These are phyloP conservation scores for Dipteronia dyeriana DNA, from an alignment of 345 rosid genomes.

Conservation along the genomic window DNA sequence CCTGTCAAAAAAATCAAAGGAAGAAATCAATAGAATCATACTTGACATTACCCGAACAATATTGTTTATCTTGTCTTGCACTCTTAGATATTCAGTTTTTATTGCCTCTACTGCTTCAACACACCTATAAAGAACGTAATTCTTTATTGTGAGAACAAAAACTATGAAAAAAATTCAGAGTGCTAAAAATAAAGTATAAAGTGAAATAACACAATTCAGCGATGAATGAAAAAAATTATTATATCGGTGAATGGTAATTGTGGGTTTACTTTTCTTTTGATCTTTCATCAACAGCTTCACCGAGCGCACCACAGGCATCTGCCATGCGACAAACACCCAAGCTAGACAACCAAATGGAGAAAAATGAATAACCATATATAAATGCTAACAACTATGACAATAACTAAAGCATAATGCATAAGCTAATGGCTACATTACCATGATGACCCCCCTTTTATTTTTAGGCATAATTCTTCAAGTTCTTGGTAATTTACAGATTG, in stretches of 20 bases:
- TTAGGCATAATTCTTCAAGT: constrained; percentile 16
- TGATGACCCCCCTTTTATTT: constrained; percentile 25
- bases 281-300: constrained; percentile 11
- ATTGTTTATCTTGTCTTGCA: background rate
- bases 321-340: constrained; percentile 19
- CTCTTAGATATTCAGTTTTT: constrained; percentile 13
- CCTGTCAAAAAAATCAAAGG: background rate
- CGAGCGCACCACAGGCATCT: constrained; percentile 15
- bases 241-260: background rate
- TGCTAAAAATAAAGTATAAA: background rate
- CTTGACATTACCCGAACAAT: constrained; percentile 10
- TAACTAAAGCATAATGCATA: background rate
- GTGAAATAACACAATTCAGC: background rate
- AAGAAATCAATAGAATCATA: background rate
- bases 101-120: constrained; percentile 9
- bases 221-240: background rate
- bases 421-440: constrained; percentile 19
- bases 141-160: background rate
- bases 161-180: background rate
- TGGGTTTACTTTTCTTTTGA: constrained; percentile 17
- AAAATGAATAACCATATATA: background rate
- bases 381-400: background rate
- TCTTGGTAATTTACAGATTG: constrained; percentile 8
- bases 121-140: constrained; percentile 2
- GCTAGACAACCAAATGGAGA: constrained; percentile 20